Percentiles rank a stretch among this genome's conserved stretches.
phyloP scores from a whole-genome alignment of 2,329 filamentous ascomycete species.

The Dactylellina parvicollis region DNA sequence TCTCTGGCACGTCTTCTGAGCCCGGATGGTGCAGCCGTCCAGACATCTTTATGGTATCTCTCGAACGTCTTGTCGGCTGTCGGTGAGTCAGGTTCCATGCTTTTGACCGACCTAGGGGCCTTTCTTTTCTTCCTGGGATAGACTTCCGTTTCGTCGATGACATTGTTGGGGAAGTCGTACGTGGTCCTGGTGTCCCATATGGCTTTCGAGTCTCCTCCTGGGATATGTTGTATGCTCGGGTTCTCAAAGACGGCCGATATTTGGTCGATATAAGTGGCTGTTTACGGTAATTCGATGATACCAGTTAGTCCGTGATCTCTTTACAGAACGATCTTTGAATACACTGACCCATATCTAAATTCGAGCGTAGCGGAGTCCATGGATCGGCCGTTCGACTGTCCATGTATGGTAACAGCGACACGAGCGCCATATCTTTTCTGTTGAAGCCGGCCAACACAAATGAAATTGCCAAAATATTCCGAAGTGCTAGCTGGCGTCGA shows the following conservation, averaged over 20 bases:
- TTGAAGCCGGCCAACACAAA: neutral
- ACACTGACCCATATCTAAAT: slow-evolving; percentile 46
- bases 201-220: slow-evolving; percentile 38
- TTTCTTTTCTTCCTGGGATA: slow-evolving; percentile 50
- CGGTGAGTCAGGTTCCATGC: slow-evolving; percentile 48
- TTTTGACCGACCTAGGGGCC: slow-evolving; percentile 31
- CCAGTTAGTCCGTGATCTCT: neutral
- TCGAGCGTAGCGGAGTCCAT: slow-evolving; percentile 30
- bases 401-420: slow-evolving; percentile 46
- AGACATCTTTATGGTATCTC: slow-evolving; percentile 49
- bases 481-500: neutral
- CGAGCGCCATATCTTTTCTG: slow-evolving; percentile 26
- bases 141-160: slow-evolving; percentile 46
- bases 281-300: neutral
- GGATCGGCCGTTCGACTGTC: slow-evolving; percentile 40
- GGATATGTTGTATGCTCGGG: slow-evolving; percentile 48
- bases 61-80: slow-evolving; percentile 34
- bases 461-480: neutral
- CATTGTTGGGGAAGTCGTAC: slow-evolving; percentile 50
- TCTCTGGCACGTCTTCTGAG: slow-evolving; percentile 12
- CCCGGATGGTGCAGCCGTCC: slow-evolving; percentile 40
- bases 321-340: neutral
- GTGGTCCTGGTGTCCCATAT: slow-evolving; percentile 53
- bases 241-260: slow-evolving; percentile 52
- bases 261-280: slow-evolving; percentile 45